Base-by-base conservation (phyloP, 2,329 filamentous ascomycete genomes). In the Thelonectria rubi region DNA sequence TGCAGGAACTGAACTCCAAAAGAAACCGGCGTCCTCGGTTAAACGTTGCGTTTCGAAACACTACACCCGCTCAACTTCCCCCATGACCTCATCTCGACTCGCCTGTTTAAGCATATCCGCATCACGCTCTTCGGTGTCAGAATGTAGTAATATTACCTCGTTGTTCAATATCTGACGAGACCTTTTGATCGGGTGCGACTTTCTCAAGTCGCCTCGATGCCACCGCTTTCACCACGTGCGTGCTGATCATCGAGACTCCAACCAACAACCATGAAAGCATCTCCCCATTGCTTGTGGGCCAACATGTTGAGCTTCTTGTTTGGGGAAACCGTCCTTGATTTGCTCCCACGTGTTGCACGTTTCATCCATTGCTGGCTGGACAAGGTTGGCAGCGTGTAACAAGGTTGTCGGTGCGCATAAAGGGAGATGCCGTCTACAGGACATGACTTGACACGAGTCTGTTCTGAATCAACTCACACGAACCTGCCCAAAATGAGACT, bases 401-500 rank as follows among this genome's bases (percentile, higher is more conserved):
- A 34, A 34, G 32, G 32, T 30, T 3, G 32, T 11, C 14, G 9
- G 14, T 34, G 32, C 32, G 32, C 9, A 11, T 14, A 34, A 24
- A 24, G 24, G 24, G 24, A 11, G 3, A 34, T 34, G 32, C 32
- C 14, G 9, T 34, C 10, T 34, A 14, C 32, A 5, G 32, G 14
- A 34, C 24, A 12, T 34, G 32, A 34, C 10, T 11, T 34, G 32
- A 30, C 6, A 30, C 10, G 26, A 30, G 26, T 5, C 10, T 30
- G 26, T 30, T 30, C 26, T 6, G 26, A 30, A 30, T 30, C 26
- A 30, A 10, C 10, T 30, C n/a, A n/a, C n/a, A 40, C 14, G 7
- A 40, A 12, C 11, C 18, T 2, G 5, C 10, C 21, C 18, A 60
- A 39, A 14, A 73, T 73, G 71, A 73, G 50, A 50, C 30, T 70